Base-by-base conservation (phyloP, 2,329 filamentous ascomycete species). In the Ascocoryne sarcoides region DNA sequence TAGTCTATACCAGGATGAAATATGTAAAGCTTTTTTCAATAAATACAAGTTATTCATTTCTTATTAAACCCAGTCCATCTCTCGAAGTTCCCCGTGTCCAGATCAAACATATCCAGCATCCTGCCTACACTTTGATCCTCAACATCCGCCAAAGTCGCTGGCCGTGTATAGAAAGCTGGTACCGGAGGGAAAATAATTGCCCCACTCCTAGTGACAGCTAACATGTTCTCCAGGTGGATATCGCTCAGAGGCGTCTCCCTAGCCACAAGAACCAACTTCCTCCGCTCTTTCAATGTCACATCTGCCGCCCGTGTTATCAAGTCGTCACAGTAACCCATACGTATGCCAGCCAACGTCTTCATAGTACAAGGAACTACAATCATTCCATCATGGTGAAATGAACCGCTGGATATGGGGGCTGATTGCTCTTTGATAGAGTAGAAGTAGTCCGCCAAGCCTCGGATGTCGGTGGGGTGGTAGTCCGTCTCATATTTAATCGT, bases 401-500 rank as follows among this genome's bases (percentile, higher is more conserved):
- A 68, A 1, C 68, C 67, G 29, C 60, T 65, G 1, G 66, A 62
- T 2, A 69, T 60, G 0, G 66, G 61, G 0, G 69, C 68, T 0
- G 67, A 58, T 48, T 68, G 55, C 39, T 73, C 68, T 19, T 60
- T 59, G n/a, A 59, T 56, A 3, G 49, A 62, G 53, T 70, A 62
- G 9, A 55, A 50, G 15, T 60, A 46, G 39, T 63, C 59, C 3
- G 66, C 65, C 1, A 70, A 51, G 0, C 60, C 59, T 4, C 54
- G 58, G 4, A 69, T 53, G 8, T 62, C 60, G 0, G 54, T 46
- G 0, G 57, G 57, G 14, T 56, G 60, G 40, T 62, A 63, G 32
- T 62, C 59, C 1, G 66, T 68, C 48, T 71, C 67, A 45, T 67
- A 68, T 46, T 69, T 67, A 32, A 69, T 58, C 0, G 68, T 73